Base-by-base conservation (phyloP, 2,329 filamentous ascomycete species). In the Thyridium curvatum region DNA sequence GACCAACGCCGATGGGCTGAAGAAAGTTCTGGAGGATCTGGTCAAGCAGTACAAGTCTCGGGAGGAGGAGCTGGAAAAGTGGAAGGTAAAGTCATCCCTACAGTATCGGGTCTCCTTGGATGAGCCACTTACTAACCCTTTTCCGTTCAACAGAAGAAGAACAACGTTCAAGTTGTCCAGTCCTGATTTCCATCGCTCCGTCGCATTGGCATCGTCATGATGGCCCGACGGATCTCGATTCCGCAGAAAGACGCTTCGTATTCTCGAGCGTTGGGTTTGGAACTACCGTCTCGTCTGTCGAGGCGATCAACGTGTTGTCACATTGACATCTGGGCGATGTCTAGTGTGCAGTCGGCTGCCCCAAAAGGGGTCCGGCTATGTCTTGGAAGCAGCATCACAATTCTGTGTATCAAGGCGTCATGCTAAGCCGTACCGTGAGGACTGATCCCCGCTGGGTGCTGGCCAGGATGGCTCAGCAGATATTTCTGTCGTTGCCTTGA, bases 21-120 rank as follows among this genome's bases (percentile, higher is more conserved):
- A 85, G 66, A 94, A 95, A 66, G 89, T 97, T 21, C 71, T 97
- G 40, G 90, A 96, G 47, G 91, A 96, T 60, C 68, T 98, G 47
- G 77, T 97, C 50, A 96, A 95, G 74, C 88, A 95, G 66, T 97
- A 97, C 73, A 94, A 94, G 71, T 68, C 72, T 26, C 94, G 95
- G 66, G 90, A 98, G 62, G 81, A 88, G 32, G 93, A 98, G 58
- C 78, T 98, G 72, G 91, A 98, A 60, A 90, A 84, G 63, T 98
- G 93, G 93, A 98, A 98, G 87, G 91, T 94, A 66, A n/a, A 42
- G 79, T 39, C n/a, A 26, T 16, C 39, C 30, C 10, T 10, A 15
- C n/a, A n/a, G n/a, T n/a, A n/a, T n/a, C n/a, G n/a, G n/a, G n/a
- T 32, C 6, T 12, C 8, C 9, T 14, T 40, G 18, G 16, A 30